Base-by-base conservation (phyloP, 257 asterid genomes). In the Leptodermis oblonga region DNA sequence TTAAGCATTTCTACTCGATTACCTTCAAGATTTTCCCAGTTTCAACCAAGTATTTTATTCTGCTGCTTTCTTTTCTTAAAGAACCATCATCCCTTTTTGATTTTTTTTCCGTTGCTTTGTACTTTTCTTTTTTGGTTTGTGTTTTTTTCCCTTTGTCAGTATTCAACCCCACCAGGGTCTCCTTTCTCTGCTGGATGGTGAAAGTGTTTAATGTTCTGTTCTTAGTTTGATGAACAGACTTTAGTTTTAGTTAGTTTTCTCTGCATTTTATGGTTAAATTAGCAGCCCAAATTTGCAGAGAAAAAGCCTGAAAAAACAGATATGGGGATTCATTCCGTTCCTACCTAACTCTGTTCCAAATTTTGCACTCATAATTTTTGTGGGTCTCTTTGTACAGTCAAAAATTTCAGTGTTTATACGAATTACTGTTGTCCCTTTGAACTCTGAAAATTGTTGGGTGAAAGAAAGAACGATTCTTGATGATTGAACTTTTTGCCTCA, bases 221-320 rank as follows among this genome's bases (percentile, higher is more conserved):
- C 71, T 48, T 71, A 28, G 68, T 70, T 73, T 74, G 83, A 79
- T 81, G 84, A 81, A 79, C 86, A 78, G 65, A 25, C 5, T 25
- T 9, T 34, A 3, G 4, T 34, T 34, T 34, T 2, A 34, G 39
- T 34, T 34, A 34, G 39, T 34, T 34, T 34, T 34, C 39, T 34
- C 39, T 34, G 39, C 39, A 34, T 34, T 2, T 73, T 52, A n/a
- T 73, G 65, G 65, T 42, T 72, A n/a, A n/a, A n/a, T n/a, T n/a
- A n/a, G n/a, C n/a, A n/a, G n/a, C n/a, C n/a, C n/a, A n/a, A 45
- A 20, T 9, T 43, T 46, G 33, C 28, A 65, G 43, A 48, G 70
- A n/a, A 10, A 17, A 43, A 26, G 1, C 17, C 18, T 8, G 5
- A 1, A 46, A 39, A 65, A 26, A 28, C 34, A 22, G 22, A 3